phyloP scores from a whole-genome alignment of 169 alveolate genomes.

The Plasmodium blacklocki region DNA sequence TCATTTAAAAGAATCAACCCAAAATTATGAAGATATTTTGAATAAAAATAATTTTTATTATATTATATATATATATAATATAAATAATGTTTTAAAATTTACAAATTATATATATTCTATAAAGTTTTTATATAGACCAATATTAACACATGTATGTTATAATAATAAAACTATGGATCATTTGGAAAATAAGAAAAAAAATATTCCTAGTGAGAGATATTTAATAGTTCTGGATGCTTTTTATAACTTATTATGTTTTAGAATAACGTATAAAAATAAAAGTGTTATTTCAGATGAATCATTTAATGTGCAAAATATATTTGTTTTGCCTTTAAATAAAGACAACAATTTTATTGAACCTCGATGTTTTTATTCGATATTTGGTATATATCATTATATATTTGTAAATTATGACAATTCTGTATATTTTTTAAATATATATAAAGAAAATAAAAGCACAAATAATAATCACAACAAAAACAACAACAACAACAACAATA shows the following conservation, averaged over 20 bases:
- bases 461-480: too few relatives aligned
- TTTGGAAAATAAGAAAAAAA: neutral
- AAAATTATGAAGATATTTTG: conserved; percentile 50
- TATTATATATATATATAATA: conserved; percentile 55
- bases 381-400: conserved; percentile 67
- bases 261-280: conserved; percentile 27
- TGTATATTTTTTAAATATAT: conserved; percentile 55
- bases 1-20: neutral
- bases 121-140: conserved; percentile 68
- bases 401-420: conserved; percentile 71
- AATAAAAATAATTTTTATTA: conserved; percentile 62
- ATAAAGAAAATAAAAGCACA: neutral
- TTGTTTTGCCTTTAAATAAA: conserved; percentile 61
- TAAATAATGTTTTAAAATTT: conserved; percentile 37
- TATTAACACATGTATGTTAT: conserved; percentile 63
- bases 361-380: conserved; percentile 33
- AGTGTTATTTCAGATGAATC: conserved; percentile 9
- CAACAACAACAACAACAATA: too few relatives aligned
- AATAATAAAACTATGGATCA: neutral
- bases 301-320: conserved; percentile 30
- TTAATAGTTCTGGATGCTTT: conserved; percentile 68
- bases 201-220: conserved; percentile 8
- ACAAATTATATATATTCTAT: conserved; percentile 64
- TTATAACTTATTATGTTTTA: conserved; percentile 73
- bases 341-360: conserved; percentile 46